phyloP scores from a whole-genome alignment of 2,329 filamentous ascomycete species.

The Fusarium sp. region DNA sequence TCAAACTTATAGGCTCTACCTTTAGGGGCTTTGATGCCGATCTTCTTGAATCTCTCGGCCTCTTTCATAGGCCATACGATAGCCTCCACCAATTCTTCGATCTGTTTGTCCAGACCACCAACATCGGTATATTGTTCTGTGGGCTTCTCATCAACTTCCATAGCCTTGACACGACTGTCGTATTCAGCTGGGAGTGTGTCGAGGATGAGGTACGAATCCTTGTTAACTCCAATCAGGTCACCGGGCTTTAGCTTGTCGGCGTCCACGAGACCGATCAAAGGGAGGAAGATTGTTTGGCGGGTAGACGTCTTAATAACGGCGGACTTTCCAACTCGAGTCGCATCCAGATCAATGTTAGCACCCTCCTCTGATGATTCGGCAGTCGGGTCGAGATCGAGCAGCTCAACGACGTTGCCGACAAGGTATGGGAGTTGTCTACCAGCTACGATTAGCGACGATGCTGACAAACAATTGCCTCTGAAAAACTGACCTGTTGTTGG shows the following conservation, averaged over 20 bases:
- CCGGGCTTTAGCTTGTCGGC: conserved; percentile 94
- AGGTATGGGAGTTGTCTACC: conserved; percentile 94
- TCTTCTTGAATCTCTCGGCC: conserved; percentile 98
- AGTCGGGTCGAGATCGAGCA: conserved; percentile 95
- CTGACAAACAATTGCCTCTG: background rate
- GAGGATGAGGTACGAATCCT: conserved; percentile 97
- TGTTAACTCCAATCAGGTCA: conserved; percentile 98
- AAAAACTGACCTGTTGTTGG: conserved; percentile 86
- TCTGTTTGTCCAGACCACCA: conserved; percentile 97
- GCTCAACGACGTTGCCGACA: conserved; percentile 97
- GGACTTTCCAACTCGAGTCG: conserved; percentile 95
- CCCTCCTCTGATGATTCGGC: conserved; percentile 97
- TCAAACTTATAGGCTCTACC: conserved; percentile 72
- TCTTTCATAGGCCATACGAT: conserved; percentile 99
- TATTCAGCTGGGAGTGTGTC: conserved; percentile 98
- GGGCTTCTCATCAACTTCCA: conserved; percentile 99
- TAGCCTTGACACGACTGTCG: conserved; percentile 98
- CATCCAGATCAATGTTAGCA: conserved; percentile 98
- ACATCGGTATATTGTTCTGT: conserved; percentile 99
- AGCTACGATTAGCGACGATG: conserved; percentile 9
- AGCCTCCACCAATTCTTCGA: conserved; percentile 97
- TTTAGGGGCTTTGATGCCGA: conserved; percentile 99
- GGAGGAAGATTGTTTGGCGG: conserved; percentile 97
- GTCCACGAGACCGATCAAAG: conserved; percentile 95
- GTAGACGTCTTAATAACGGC: conserved; percentile 99